Percentiles rank a stretch among this genome's conserved stretches.
Evolutionary conservation across 1,284 basidiomycete genomes (phyloP).

Genomic region (Cryptococcus wingfieldii): DNA sequence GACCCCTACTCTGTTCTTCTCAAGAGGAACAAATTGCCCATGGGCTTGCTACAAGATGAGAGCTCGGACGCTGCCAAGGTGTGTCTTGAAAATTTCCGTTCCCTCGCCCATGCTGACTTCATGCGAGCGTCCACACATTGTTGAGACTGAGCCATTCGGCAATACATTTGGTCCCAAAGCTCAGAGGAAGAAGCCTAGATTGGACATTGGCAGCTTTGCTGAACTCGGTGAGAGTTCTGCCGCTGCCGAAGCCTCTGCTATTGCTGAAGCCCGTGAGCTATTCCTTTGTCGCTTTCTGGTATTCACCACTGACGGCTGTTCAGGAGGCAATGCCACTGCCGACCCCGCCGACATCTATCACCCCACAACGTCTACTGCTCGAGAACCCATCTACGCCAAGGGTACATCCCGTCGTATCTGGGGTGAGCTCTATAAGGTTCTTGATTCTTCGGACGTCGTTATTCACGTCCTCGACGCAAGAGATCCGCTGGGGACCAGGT

Average conservation of each 20-base stretch:
- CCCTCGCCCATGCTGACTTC: background rate
- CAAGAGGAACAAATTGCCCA: slow-evolving; percentile 87
- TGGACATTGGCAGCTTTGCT: slow-evolving; percentile 80
- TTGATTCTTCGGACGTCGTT: slow-evolving; percentile 96
- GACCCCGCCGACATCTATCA: slow-evolving; percentile 37
- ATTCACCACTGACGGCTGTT: background rate
- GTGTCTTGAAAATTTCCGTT: slow-evolving; percentile 14
- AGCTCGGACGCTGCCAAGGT: slow-evolving; percentile 78
- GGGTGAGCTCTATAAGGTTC: slow-evolving; percentile 98
- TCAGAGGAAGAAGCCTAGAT: slow-evolving; percentile 78
- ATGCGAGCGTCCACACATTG: slow-evolving; percentile 74
- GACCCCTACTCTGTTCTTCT: slow-evolving; percentile 92
- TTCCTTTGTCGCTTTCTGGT: background rate
- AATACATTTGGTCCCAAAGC: slow-evolving; percentile 93
- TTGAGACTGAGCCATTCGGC: slow-evolving; percentile 85
- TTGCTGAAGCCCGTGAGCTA: background rate
- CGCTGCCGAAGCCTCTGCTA: slow-evolving; percentile 36
- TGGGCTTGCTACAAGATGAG: slow-evolving; percentile 85
- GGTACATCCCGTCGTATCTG: slow-evolving; percentile 93
- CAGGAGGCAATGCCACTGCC: slow-evolving; percentile 7
- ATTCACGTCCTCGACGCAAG: slow-evolving; percentile 94
- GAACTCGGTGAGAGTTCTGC: slow-evolving; percentile 70
- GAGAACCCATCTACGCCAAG: slow-evolving; percentile 84
- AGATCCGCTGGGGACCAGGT: slow-evolving; percentile 94
- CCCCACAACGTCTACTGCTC: slow-evolving; percentile 29